Conservation (phyloP, 768 basidiomycete genomes). For the Russula emetica region DNA sequence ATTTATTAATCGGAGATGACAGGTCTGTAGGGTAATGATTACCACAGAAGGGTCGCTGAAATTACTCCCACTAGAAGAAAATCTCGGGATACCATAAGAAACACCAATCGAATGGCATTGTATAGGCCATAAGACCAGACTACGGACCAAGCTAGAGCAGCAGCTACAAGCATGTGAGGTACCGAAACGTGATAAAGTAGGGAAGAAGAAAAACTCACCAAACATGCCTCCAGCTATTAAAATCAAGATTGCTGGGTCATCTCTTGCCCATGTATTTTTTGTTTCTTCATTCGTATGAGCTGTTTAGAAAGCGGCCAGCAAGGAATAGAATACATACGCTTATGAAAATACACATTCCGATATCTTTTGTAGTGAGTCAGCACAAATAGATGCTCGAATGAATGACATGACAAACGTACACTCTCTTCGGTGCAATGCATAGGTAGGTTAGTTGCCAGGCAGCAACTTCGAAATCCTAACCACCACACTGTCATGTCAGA, state of each 20-base stretch:
- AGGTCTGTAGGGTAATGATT: slow-evolving; percentile 22
- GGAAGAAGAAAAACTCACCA: slow-evolving; percentile 42
- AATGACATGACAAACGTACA: slow-evolving; percentile 47
- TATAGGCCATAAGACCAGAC: slow-evolving; percentile 65
- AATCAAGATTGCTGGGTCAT: slow-evolving; percentile 93
- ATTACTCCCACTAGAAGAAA: slow-evolving; percentile 77
- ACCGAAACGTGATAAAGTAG: not conserved
- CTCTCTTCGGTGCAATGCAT: slow-evolving; percentile 86
- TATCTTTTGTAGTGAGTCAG: slow-evolving; percentile 48
- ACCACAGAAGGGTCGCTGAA: slow-evolving; percentile 77
- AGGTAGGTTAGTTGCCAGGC: slow-evolving; percentile 95
- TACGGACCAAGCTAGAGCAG: slow-evolving; percentile 81
- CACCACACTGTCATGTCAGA: slow-evolving; percentile 8
- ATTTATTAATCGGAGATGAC: slow-evolving; percentile 23
- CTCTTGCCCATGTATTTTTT: slow-evolving; percentile 97
- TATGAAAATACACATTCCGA: slow-evolving; percentile 96
- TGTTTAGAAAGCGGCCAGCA: not conserved
- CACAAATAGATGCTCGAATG: slow-evolving; percentile 21
- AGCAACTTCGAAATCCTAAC: slow-evolving; percentile 92
- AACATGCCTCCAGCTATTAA: slow-evolving; percentile 75
- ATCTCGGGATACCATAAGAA: slow-evolving; percentile 85
- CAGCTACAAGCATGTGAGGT: slow-evolving; percentile 44
- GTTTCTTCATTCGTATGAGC: slow-evolving; percentile 56
- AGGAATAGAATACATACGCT: slow-evolving; percentile 53
- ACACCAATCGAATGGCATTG: slow-evolving; percentile 57